Conservation (phyloP, 2,329 filamentous ascomycete species). For the Aspergillus viridinutans region DNA sequence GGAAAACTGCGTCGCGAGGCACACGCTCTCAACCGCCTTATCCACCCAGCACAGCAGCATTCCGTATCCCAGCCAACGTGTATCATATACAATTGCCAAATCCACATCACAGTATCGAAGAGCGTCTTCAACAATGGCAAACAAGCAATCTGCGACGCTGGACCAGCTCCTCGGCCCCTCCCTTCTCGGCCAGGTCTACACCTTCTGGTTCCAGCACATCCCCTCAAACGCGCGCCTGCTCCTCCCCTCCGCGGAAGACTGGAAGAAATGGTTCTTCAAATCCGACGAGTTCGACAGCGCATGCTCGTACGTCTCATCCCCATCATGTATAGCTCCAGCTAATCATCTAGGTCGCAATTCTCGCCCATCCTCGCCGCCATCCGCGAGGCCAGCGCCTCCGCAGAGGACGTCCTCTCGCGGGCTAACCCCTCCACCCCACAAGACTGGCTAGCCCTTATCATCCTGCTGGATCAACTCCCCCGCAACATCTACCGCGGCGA, state of each 20-base stretch:
- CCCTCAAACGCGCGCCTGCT: neutral
- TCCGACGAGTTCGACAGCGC: slow-evolving; percentile 1
- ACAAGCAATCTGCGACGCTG: accelerated
- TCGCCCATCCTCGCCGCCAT: neutral
- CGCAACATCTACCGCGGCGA: slow-evolving; percentile 58
- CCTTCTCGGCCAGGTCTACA: neutral
- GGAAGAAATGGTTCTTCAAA: slow-evolving; percentile 3
- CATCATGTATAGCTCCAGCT: neutral
- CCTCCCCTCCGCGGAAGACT: neutral
- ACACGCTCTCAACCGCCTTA: too few species aligned
- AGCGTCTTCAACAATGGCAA: neutral
- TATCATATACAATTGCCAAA: neutral
- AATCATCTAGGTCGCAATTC: neutral
- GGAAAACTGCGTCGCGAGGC: too few species aligned
- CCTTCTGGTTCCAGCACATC: slow-evolving; percentile 7
- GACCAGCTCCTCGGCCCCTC: neutral
- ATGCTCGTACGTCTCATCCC: slow-evolving; percentile 2
- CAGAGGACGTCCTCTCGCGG: neutral
- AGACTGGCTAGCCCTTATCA: slow-evolving; percentile 45
- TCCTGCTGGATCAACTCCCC: slow-evolving; percentile 61
- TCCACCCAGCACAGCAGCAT: neutral
- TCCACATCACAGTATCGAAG: neutral
- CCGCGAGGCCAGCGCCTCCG: neutral
- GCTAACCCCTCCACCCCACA: slow-evolving; percentile 3
- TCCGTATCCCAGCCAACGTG: neutral